Evolutionary conservation across 257 asterid species (phyloP).

Genomic region (Cruciata laevipes): DNA sequence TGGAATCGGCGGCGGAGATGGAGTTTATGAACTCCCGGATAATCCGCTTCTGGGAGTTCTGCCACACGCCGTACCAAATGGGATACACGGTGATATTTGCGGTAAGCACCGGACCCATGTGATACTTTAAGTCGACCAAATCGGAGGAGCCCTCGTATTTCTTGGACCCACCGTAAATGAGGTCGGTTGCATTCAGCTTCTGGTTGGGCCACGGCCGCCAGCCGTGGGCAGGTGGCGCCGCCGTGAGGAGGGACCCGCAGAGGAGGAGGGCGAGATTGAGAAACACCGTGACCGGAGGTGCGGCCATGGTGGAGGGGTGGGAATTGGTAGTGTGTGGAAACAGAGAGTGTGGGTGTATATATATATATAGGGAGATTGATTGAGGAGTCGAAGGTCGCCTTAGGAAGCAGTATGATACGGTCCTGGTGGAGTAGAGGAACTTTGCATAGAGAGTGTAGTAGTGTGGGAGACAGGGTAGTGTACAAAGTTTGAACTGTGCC

Average conservation of each 20-base stretch:
- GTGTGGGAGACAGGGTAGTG: not conserved
- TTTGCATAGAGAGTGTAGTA: not conserved
- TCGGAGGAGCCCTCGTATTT: conserved; percentile 87
- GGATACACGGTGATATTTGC: conserved; percentile 70
- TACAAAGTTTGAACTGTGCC: conserved; percentile 6
- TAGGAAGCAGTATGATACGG: not conserved
- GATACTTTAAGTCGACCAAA: conserved; percentile 63
- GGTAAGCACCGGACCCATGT: conserved; percentile 90
- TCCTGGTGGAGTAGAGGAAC: not conserved
- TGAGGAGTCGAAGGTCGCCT: not conserved
- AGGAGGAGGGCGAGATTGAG: not conserved
- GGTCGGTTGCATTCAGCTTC: conserved; percentile 42
- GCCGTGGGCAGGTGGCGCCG: conserved; percentile 12
- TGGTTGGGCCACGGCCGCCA: conserved; percentile 83
- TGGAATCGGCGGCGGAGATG: conserved; percentile 43
- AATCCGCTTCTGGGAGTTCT: conserved; percentile 53
- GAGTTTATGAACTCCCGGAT: conserved; percentile 85
- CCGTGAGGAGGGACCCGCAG: not conserved
- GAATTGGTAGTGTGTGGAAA: not conserved
- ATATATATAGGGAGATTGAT: not conserved
- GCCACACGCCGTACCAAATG: conserved; percentile 88
- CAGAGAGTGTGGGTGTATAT: not conserved
- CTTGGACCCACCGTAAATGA: conserved; percentile 52
- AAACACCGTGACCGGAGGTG: conserved; percentile 5
- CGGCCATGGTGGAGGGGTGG: conserved; percentile 11